Percentiles rank a stretch among this genome's conserved stretches.
phyloP scores from a whole-genome alignment of 1,139 yeast genomes.

The Nakaseomyces nivariensis region DNA sequence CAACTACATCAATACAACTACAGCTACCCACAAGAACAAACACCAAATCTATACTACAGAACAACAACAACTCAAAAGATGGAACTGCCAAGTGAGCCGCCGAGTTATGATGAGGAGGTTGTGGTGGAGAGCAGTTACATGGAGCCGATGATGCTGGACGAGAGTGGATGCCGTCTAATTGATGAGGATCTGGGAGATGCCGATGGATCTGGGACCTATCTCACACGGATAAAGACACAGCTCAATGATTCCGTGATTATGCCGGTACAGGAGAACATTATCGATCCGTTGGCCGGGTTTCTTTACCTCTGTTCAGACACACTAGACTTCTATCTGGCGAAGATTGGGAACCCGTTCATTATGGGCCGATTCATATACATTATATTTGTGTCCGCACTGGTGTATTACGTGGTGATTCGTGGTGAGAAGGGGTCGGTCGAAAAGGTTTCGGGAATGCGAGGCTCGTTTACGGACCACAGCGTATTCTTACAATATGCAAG shows the following conservation, averaged over 20 bases:
- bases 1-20: too few relatives aligned
- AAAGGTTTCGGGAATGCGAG: slow-evolving; percentile 39
- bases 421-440: slow-evolving; percentile 34
- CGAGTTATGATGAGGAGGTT: not conserved
- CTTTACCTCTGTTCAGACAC: slow-evolving; percentile 30
- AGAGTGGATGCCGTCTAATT: not conserved
- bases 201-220: slow-evolving; percentile 2
- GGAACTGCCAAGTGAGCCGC: not conserved
- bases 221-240: slow-evolving; percentile 10
- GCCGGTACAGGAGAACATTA: slow-evolving; percentile 18
- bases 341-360: slow-evolving; percentile 77
- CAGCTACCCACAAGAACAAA: too few relatives aligned
- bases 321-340: slow-evolving; percentile 49
- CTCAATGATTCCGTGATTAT: slow-evolving; percentile 11
- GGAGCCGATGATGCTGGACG: not conserved
- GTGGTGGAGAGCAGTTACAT: not conserved
- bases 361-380: slow-evolving; percentile 70
- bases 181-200: not conserved
- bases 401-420: slow-evolving; percentile 50
- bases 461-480: slow-evolving; percentile 55
- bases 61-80: too few relatives aligned
- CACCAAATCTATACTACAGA: too few relatives aligned
- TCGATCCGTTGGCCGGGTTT: slow-evolving; percentile 23
- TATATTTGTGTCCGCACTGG: slow-evolving; percentile 44
- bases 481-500: slow-evolving; percentile 42